Evolutionary conservation across 177 flowering plant genomes (phyloP).

Genomic region (Telopea speciosissima): DNA sequence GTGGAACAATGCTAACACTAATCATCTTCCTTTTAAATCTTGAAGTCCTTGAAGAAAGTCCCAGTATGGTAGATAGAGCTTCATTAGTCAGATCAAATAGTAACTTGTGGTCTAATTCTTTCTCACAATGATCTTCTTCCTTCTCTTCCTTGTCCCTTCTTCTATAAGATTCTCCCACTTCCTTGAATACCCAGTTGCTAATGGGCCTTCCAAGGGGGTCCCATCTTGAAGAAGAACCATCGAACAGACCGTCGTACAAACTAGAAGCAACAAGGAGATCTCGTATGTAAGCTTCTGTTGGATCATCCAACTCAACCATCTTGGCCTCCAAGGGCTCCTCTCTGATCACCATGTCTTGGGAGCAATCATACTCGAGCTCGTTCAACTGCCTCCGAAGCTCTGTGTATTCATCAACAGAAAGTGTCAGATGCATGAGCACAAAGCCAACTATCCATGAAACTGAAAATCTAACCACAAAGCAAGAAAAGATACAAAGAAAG

Average conservation of each 20-base stretch:
- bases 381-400: slow-evolving; percentile 68
- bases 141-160: slow-evolving; percentile 27
- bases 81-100: slow-evolving; percentile 71
- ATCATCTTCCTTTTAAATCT: slow-evolving; percentile 32
- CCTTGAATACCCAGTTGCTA: slow-evolving; percentile 42
- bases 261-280: slow-evolving; percentile 78
- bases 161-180: slow-evolving; percentile 59
- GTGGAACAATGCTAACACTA: slow-evolving; percentile 16
- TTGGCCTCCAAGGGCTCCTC: slow-evolving; percentile 34
- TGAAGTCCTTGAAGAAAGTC: slow-evolving; percentile 35
- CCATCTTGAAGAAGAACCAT: slow-evolving; percentile 37
- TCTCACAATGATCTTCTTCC: slow-evolving; percentile 20
- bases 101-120: slow-evolving; percentile 37
- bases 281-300: slow-evolving; percentile 55
- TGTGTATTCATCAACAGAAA: slow-evolving; percentile 22
- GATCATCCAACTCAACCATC: slow-evolving; percentile 38
- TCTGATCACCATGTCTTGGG: slow-evolving; percentile 26
- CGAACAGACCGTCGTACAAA: slow-evolving; percentile 48
- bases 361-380: slow-evolving; percentile 39
- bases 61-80: slow-evolving; percentile 42
- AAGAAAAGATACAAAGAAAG: too few relatives aligned
- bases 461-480: too few relatives aligned
- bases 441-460: not conserved
- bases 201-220: slow-evolving; percentile 49
- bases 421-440: not conserved